These are phyloP conservation scores for Ophiocordyceps sinensis DNA, from an alignment of 2,329 filamentous ascomycete species.

Conservation along the genomic window DNA sequence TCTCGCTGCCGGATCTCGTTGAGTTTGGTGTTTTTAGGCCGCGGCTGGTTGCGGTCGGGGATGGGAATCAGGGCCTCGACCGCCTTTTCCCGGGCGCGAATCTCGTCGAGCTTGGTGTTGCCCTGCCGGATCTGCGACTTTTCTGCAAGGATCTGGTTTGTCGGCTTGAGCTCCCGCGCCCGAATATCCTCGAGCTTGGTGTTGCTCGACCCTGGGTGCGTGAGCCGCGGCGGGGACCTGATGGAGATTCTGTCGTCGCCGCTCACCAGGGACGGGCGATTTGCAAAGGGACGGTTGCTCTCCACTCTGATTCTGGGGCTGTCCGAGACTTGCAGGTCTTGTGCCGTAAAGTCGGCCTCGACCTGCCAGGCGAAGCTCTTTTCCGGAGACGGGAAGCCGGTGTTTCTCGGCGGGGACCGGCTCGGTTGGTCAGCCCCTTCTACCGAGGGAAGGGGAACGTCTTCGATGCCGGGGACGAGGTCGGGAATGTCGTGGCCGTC, in stretches of 20 bases:
- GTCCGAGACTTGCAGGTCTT: slow-evolving; percentile 38
- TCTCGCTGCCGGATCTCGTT: slow-evolving; percentile 33
- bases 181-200: slow-evolving; percentile 30
- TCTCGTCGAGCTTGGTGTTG: slow-evolving; percentile 21
- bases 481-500: slow-evolving; percentile 20
- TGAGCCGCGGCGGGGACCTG: slow-evolving; percentile 4
- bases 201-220: slow-evolving; percentile 20
- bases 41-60: slow-evolving; percentile 13
- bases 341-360: slow-evolving; percentile 42
- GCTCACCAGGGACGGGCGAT: slow-evolving; percentile 14
- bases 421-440: slow-evolving; percentile 8
- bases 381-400: slow-evolving; percentile 23
- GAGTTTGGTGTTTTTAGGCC: slow-evolving; percentile 27
- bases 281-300: slow-evolving; percentile 19
- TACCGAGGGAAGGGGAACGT: slow-evolving; percentile 18
- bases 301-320: slow-evolving; percentile 35
- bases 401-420: background rate
- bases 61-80: slow-evolving; percentile 18
- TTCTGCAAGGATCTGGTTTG: slow-evolving; percentile 9
- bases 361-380: slow-evolving; percentile 42
- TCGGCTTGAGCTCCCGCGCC: slow-evolving; percentile 23
- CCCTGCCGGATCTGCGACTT: slow-evolving; percentile 2
- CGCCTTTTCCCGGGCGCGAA: slow-evolving; percentile 17
- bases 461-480: slow-evolving; percentile 23
- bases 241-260: slow-evolving; percentile 5